Evolutionary conservation across 176 grass and related monocot species (phyloP).

Genomic region (Musa beccarii): DNA sequence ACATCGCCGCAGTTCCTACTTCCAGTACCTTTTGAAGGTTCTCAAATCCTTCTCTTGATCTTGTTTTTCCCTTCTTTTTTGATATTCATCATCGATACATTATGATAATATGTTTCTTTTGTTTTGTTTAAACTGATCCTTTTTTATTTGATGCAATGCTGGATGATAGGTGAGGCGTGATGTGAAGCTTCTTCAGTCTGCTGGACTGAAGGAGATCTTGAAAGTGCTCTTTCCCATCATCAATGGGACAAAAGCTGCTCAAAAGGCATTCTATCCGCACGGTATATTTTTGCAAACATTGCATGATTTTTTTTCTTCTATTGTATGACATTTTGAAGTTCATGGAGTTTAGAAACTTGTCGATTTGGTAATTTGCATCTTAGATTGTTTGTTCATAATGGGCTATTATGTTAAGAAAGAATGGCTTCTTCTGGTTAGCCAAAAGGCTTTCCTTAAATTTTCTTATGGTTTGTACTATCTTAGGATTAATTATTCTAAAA

Average conservation of each 20-base stretch:
- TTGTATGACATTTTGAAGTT: not conserved
- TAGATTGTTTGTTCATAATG: too few species aligned
- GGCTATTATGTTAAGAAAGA: too few species aligned
- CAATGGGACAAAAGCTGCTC: conserved; percentile 37
- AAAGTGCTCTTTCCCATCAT: conserved; percentile 44
- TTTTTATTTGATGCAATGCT: not conserved
- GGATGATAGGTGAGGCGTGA: conserved; percentile 50
- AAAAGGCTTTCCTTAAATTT: too few species aligned
- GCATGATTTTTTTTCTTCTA: not conserved
- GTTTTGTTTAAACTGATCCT: too few species aligned
- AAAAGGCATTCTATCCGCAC: conserved; percentile 29
- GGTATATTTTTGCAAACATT: conserved; percentile 12
- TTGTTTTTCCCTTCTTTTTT: not conserved
- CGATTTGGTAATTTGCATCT: too few species aligned
- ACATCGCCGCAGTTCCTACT: conserved; percentile 42
- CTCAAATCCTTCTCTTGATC: too few species aligned
- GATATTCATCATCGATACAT: too few species aligned
- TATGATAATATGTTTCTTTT: too few species aligned
- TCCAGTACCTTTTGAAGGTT: conserved; percentile 62
- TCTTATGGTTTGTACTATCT: too few species aligned
- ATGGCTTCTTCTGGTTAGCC: too few species aligned
- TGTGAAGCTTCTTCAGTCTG: conserved; percentile 34
- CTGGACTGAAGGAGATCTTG: conserved; percentile 27
- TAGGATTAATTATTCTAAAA: too few species aligned
- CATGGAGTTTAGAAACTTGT: too few species aligned